phyloP scores from a whole-genome alignment of 2,329 filamentous ascomycete species.

The Aureobasidium sp. region DNA sequence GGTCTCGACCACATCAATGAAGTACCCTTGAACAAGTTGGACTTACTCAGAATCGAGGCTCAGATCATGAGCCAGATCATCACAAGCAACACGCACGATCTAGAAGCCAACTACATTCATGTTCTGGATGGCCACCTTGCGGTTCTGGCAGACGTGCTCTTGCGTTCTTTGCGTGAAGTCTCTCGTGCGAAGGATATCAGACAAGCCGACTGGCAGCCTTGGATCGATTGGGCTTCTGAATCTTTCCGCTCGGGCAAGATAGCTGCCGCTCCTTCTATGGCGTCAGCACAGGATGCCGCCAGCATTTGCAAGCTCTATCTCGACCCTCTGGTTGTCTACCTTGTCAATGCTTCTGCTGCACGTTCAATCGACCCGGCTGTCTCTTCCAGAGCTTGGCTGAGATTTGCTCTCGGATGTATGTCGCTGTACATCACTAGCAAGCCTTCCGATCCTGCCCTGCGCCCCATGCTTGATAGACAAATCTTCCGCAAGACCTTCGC shows the following conservation, averaged over 20 bases:
- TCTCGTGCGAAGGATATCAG: conserved; percentile 17
- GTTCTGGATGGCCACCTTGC: conserved; percentile 20
- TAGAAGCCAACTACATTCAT: conserved; percentile 21
- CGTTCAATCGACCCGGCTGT: background rate
- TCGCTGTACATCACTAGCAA: conserved; percentile 78
- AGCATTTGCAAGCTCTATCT: conserved; percentile 6
- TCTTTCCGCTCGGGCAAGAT: background rate
- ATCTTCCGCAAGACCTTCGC: conserved; percentile 49
- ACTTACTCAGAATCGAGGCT: conserved; percentile 34
- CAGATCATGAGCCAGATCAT: conserved; percentile 31
- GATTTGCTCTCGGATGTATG: conserved; percentile 66
- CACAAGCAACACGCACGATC: conserved; percentile 25
- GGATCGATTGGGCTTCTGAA: conserved; percentile 3
- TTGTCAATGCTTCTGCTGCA: background rate
- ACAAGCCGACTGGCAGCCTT: conserved; percentile 5
- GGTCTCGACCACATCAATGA: conserved; percentile 5
- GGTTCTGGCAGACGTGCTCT: conserved; percentile 25
- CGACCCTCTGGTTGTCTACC: background rate
- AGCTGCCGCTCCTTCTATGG: background rate
- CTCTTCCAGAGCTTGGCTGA: conserved; percentile 53
- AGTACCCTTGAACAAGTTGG: conserved; percentile 20
- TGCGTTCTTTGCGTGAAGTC: conserved; percentile 21
- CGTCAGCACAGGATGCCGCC: background rate
- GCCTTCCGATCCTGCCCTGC: conserved; percentile 69
- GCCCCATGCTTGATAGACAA: conserved; percentile 54